These are phyloP conservation scores for Bondarzewia mesenterica DNA, from an alignment of 1,284 basidiomycete genomes.

Conservation along the genomic window DNA sequence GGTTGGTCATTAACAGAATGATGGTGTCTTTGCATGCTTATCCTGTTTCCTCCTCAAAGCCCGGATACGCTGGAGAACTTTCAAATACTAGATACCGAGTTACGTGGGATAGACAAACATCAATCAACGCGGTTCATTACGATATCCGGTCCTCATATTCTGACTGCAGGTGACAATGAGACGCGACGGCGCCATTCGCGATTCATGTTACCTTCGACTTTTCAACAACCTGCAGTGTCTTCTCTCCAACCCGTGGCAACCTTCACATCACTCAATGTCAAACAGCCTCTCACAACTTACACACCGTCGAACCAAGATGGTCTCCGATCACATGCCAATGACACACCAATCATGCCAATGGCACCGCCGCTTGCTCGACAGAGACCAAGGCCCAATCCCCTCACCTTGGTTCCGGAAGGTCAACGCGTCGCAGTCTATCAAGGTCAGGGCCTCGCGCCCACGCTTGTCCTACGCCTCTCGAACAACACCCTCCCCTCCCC, in stretches of 20 bases:
- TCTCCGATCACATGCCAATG: too few species aligned
- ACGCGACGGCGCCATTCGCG: background rate
- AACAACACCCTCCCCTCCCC: constrained; percentile 14
- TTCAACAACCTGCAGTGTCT: too few species aligned
- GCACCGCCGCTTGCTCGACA: background rate
- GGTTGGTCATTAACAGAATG: constrained; percentile 32
- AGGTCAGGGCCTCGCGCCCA: constrained; percentile 41
- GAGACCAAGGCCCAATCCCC: constrained; percentile 7
- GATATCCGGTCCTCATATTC: constrained; percentile 9
- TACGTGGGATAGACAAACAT: constrained; percentile 4
- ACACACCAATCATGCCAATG: background rate
- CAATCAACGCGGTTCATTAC: constrained; percentile 1
- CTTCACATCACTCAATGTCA: background rate
- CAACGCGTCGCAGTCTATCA: constrained; percentile 52
- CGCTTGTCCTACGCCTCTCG: constrained; percentile 60
- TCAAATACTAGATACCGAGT: constrained; percentile 8
- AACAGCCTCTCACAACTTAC: background rate
- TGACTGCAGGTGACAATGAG: background rate
- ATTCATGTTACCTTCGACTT: too few species aligned
- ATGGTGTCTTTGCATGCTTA: constrained; percentile 1
- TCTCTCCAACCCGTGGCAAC: background rate
- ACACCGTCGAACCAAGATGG: too few species aligned
- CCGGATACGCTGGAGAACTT: constrained; percentile 5
- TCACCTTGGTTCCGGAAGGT: background rate
- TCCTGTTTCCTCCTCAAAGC: constrained; percentile 2